phyloP scores from a whole-genome alignment of 768 basidiomycete species.

The Antrodiella citrinella region DNA sequence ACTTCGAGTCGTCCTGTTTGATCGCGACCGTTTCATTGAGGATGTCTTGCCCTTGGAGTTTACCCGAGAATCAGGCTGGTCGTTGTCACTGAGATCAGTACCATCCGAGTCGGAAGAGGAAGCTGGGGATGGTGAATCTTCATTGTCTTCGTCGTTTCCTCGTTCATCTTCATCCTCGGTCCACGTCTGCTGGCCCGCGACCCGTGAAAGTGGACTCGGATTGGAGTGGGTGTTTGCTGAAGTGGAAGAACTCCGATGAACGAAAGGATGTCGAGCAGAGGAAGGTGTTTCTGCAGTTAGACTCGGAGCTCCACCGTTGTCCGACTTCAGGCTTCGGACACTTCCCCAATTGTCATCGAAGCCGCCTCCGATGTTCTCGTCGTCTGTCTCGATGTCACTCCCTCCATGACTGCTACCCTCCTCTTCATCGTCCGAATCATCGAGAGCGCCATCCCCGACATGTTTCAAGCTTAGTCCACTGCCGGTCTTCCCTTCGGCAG shows the following conservation, averaged over 20 bases:
- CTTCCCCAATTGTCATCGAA: not conserved
- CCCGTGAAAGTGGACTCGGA: conserved; percentile 44
- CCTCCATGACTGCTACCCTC: conserved; percentile 25
- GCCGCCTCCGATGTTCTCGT: not conserved
- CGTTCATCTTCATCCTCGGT: conserved; percentile 37
- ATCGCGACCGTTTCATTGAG: conserved; percentile 21
- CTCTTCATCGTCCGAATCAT: conserved; percentile 61
- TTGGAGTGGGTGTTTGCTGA: conserved; percentile 6
- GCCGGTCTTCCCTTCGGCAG: too few species aligned
- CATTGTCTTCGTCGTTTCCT: conserved; percentile 36
- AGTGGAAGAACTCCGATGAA: conserved; percentile 10
- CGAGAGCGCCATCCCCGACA: conserved; percentile 70
- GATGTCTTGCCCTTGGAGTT: conserved; percentile 1
- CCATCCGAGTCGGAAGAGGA: conserved; percentile 54
- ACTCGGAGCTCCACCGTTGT: conserved; percentile 1
- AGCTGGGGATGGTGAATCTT: conserved; percentile 45
- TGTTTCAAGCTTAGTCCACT: conserved; percentile 39
- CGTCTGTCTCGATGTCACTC: conserved; percentile 1
- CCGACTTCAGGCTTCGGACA: not conserved
- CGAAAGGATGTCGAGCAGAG: conserved; percentile 28
- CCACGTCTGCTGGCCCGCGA: conserved; percentile 49
- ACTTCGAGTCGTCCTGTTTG: conserved; percentile 32
- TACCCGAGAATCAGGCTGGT: conserved; percentile 16
- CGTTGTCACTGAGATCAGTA: conserved; percentile 19
- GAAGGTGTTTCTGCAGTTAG: not conserved